A percentile compares a stretch with the other conserved stretches of the same genome.
These are phyloP conservation scores for Trichoderma endophyticum DNA, from an alignment of 2,329 filamentous ascomycete genomes.

Conservation along the genomic window DNA sequence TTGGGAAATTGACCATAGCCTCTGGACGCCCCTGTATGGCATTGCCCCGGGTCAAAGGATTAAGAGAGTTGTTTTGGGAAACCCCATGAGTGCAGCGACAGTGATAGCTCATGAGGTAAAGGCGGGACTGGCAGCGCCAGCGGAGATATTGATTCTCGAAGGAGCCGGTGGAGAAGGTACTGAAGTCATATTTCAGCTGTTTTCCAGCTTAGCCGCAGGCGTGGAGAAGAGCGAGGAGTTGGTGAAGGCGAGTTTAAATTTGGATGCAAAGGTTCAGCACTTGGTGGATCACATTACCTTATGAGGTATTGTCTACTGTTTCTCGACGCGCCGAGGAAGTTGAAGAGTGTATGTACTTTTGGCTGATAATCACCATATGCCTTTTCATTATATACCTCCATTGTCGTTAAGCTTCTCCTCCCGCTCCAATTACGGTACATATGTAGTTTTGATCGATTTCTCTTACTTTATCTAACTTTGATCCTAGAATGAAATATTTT, in stretches of 20 bases:
- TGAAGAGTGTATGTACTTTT: background rate
- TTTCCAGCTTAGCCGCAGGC: background rate
- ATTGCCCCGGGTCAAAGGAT: background rate
- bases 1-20: background rate
- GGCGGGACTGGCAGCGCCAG: background rate
- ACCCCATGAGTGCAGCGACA: background rate
- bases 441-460: too few relatives aligned
- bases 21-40: background rate
- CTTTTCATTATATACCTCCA: background rate
- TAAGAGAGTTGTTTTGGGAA: background rate
- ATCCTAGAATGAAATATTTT: too few relatives aligned
- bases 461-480: too few relatives aligned
- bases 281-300: background rate
- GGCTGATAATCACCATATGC: background rate
- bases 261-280: background rate
- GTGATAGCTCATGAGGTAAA: background rate
- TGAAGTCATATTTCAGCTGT: background rate
- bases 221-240: background rate
- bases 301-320: background rate
- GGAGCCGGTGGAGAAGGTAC: background rate
- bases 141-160: background rate
- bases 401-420: background rate
- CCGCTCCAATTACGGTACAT: too few relatives aligned
- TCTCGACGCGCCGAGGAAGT: background rate
- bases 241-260: background rate